Evolutionary conservation across 495 filamentous ascomycete genomes (phyloP), one percentile per base, ranked within the genome.

Genomic region (Lentithecium fluviatile): DNA sequence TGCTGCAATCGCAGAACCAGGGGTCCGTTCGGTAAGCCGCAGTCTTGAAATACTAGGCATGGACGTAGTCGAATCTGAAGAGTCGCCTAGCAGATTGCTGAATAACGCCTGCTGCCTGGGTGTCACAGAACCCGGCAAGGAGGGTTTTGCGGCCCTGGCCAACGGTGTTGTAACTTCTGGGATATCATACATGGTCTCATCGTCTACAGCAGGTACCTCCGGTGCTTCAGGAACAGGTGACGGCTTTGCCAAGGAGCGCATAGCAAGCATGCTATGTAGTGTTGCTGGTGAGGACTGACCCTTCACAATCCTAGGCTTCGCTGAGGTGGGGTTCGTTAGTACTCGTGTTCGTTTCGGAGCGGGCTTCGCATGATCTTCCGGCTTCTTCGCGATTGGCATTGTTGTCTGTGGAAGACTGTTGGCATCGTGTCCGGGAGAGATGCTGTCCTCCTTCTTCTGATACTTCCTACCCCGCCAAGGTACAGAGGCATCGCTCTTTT

Each of bases 71-170:
- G 54, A 54, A 11, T 58, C 48, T 11, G 58, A 45, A 19, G 64
- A 61, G 45, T 64, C 69, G 17, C 50, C 67, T 15, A 75, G 58
- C 13, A 75, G 50, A 17, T 66, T 64, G 21, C 56, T 58, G 64
- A 72, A 72, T 23, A 72, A 52, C 13, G 62, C 49, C 15, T 49
- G 42, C 45, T 75, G 72, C 21, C 64, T 64, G 15, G 72, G 72
- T 21, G 72, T 75, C 21, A 70, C 38, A 0, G 64, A 45, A 7
- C 58, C 65, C 42, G 38, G 10, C 12, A 6, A 20, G 32, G 20
- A 21, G 5, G 24, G 5, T 29, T 47, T 54, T 6, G 23, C 19
- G 1, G 32, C 2, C 24, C 24, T 43, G 38, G 43, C 25, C 24
- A 29, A 13, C 17, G 64, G 52, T 1, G 50, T 62, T 5, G 60